Conservation (phyloP, 2,329 filamentous ascomycete genomes). For the Dryadomyces sulphureus region DNA sequence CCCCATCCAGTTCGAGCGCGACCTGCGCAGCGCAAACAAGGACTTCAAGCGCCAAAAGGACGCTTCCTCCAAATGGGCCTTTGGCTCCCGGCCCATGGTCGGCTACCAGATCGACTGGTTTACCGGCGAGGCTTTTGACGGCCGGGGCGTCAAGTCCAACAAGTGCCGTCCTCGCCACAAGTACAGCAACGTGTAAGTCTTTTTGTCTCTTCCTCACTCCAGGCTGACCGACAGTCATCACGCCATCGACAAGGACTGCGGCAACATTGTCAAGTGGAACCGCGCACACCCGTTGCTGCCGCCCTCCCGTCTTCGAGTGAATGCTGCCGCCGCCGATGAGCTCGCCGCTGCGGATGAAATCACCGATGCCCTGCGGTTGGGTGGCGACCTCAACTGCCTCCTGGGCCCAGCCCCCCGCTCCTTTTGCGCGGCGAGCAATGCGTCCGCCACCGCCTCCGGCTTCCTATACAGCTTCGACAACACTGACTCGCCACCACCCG, state of each 20-base stretch:
- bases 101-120: conserved; percentile 12
- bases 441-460: neutral
- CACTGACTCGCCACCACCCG: conserved; percentile 21
- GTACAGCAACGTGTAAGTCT: conserved; percentile 16
- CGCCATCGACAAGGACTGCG: conserved; percentile 8
- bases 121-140: conserved; percentile 10
- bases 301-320: conserved; percentile 17
- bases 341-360: neutral
- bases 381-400: neutral
- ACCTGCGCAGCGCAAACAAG: conserved; percentile 27
- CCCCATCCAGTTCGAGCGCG: conserved; percentile 20
- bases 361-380: neutral
- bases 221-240: neutral
- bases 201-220: neutral
- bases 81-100: conserved; percentile 19
- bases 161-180: conserved; percentile 16
- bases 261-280: conserved; percentile 24
- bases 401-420: neutral
- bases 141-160: conserved; percentile 17
- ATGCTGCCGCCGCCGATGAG: neutral
- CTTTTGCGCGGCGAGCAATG: conserved; percentile 11
- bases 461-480: conserved; percentile 31
- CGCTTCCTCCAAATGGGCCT: conserved; percentile 25
- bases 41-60: conserved; percentile 30
- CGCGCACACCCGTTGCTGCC: conserved; percentile 14